phyloP scores from a whole-genome alignment of 2,329 filamentous ascomycete genomes.

The Cladosporium austrohemisphaericum region DNA sequence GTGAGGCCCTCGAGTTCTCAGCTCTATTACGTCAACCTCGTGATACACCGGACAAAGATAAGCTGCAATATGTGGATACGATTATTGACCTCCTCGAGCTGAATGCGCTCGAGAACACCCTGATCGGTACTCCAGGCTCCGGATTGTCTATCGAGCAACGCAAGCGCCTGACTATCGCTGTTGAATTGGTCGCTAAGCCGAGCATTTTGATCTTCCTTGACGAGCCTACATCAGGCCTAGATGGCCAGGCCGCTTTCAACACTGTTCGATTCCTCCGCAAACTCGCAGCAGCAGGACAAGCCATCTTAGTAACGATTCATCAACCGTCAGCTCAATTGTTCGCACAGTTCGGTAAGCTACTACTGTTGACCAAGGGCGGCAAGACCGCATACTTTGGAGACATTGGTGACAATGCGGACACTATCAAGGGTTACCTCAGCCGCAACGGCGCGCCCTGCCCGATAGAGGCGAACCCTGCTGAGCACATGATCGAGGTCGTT shows the following conservation, averaged over 20 bases:
- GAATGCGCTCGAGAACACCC: constrained; percentile 61
- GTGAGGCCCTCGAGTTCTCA: constrained; percentile 63
- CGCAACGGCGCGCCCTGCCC: constrained; percentile 52
- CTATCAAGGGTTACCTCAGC: constrained; percentile 48
- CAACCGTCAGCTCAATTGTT: constrained; percentile 66
- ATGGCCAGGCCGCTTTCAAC: constrained; percentile 61
- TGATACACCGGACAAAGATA: constrained; percentile 57
- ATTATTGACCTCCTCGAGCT: constrained; percentile 63
- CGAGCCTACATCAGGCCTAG: constrained; percentile 54
- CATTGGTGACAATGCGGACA: constrained; percentile 42
- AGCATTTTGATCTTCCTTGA: constrained; percentile 62
- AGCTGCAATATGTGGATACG: constrained; percentile 64
- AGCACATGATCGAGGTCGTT: constrained; percentile 49
- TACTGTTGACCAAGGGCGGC: constrained; percentile 61
- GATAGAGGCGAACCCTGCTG: constrained; percentile 51
- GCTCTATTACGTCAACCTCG: constrained; percentile 60
- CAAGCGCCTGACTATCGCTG: constrained; percentile 55
- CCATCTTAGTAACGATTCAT: constrained; percentile 66
- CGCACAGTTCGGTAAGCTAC: constrained; percentile 61
- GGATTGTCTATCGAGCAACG: constrained; percentile 57
- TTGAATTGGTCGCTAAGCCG: constrained; percentile 55
- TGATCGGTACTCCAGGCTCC: constrained; percentile 57
- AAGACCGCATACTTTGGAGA: constrained; percentile 65
- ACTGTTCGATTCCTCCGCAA: constrained; percentile 57
- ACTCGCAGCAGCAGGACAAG: constrained; percentile 62